phyloP scores from a whole-genome alignment of 1,284 basidiomycete species.

The Cutaneotrichosporon sp. region DNA sequence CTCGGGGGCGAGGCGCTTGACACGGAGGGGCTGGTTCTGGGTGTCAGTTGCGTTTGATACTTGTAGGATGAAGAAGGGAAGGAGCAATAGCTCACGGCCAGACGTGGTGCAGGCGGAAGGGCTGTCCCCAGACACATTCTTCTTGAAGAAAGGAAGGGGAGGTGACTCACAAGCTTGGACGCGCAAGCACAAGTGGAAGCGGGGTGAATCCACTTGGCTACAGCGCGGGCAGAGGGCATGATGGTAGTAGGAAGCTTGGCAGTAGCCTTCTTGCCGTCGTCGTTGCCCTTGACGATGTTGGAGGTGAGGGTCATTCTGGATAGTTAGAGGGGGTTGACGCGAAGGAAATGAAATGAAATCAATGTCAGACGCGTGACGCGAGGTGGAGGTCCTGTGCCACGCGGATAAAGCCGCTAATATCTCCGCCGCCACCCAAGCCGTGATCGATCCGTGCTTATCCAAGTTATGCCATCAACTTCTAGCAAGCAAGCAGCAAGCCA shows the following conservation, averaged over 20 bases:
- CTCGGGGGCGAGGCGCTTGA: constrained; percentile 79
- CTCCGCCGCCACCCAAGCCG: constrained; percentile 12
- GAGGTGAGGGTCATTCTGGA: constrained; percentile 7
- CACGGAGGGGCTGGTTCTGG: constrained; percentile 59
- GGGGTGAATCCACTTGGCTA: constrained; percentile 10
- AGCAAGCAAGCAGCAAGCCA: background rate
- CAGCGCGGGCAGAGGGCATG: constrained; percentile 5
- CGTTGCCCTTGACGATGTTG: constrained; percentile 7
- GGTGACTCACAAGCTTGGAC: constrained; percentile 7
- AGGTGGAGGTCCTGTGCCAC: constrained; percentile 9
- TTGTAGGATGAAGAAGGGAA: background rate
- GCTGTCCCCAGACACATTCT: too few species aligned
- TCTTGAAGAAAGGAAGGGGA: too few species aligned
- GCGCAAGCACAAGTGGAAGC: constrained; percentile 6
- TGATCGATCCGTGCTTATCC: background rate
- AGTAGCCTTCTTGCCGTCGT: constrained; percentile 15
- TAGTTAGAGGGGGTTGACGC: constrained; percentile 1
- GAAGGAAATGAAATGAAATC: background rate
- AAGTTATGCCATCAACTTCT: constrained; percentile 1
- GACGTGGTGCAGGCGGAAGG: background rate
- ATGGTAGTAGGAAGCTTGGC: constrained; percentile 14
- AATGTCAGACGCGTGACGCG: constrained; percentile 20
- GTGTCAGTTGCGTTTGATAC: background rate
- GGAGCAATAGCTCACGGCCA: too few species aligned
- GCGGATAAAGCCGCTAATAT: constrained; percentile 9